Evolutionary conservation across 1,139 yeast genomes (phyloP).

Genomic region (Kurtzmaniella quercitrusa): DNA sequence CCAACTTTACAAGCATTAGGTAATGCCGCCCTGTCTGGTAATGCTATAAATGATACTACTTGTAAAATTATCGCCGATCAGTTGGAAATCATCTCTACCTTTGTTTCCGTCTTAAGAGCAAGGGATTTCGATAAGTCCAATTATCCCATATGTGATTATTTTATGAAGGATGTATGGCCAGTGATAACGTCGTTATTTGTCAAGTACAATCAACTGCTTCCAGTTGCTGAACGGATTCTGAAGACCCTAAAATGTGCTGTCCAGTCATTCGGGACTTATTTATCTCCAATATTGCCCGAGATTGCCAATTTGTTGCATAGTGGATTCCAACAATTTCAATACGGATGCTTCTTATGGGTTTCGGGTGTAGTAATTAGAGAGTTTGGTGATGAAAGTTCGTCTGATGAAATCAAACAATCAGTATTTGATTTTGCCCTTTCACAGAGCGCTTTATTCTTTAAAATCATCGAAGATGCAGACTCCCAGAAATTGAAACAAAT

Average conservation of each 20-base stretch:
- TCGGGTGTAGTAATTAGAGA: conserved; percentile 80
- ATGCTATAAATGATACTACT: conserved; percentile 29
- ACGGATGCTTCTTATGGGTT: conserved; percentile 88
- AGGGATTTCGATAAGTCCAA: conserved; percentile 28
- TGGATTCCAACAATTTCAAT: conserved; percentile 65
- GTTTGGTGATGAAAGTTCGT: conserved; percentile 59
- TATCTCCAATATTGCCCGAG: conserved; percentile 58
- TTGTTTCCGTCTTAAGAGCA: conserved; percentile 55
- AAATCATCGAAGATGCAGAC: conserved; percentile 19
- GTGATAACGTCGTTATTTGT: conserved; percentile 45
- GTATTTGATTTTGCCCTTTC: conserved; percentile 47
- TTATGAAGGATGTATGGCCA: conserved; percentile 58
- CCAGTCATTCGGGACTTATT: conserved; percentile 63
- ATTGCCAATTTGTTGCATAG: conserved; percentile 60
- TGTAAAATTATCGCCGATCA: conserved; percentile 61
- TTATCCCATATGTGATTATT: conserved; percentile 57
- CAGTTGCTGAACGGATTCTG: conserved; percentile 69
- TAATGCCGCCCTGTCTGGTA: conserved; percentile 12
- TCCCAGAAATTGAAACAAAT: conserved; percentile 33
- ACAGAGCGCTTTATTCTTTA: conserved; percentile 42
- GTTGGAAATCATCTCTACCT: conserved; percentile 70
- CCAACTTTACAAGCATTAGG: conserved; percentile 57
- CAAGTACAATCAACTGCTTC: conserved; percentile 50
- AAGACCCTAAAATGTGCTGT: conserved; percentile 65
- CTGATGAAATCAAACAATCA: conserved; percentile 31